Percentiles rank a stretch among this genome's conserved stretches.
Evolutionary conservation across 768 basidiomycete species (phyloP).

Genomic region (Myochromella boudieri): DNA sequence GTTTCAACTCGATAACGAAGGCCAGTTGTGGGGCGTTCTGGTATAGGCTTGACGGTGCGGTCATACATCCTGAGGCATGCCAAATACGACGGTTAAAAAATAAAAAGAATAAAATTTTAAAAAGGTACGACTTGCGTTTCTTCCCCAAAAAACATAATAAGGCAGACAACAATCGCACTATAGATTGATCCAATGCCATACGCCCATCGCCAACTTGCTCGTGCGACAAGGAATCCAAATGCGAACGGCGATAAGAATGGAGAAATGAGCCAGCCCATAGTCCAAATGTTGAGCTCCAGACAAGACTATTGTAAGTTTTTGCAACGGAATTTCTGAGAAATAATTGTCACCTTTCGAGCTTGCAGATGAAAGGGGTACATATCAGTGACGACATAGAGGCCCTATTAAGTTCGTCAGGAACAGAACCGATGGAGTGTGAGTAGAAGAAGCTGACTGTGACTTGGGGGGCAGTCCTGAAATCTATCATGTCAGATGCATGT

Average conservation of each 20-base stretch:
- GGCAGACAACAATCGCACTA: conserved; percentile 38
- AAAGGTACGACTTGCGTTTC: conserved; percentile 51
- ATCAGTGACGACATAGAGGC: conserved; percentile 61
- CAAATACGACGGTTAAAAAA: neutral
- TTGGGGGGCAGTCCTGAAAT: conserved; percentile 39
- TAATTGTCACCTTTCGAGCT: conserved; percentile 53
- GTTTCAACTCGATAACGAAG: conserved; percentile 50
- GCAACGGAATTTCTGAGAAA: conserved; percentile 21
- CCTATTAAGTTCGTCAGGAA: conserved; percentile 28
- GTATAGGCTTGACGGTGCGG: conserved; percentile 45
- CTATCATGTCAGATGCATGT: neutral
- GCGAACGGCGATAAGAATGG: conserved; percentile 64
- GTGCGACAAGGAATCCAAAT: conserved; percentile 66
- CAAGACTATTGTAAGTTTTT: neutral
- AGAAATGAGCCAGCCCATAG: conserved; percentile 60
- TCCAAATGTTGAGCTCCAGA: conserved; percentile 55
- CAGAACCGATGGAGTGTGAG: neutral
- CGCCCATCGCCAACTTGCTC: conserved; percentile 60
- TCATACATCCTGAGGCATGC: conserved; percentile 54
- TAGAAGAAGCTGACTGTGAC: conserved; percentile 44
- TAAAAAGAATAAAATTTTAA: neutral
- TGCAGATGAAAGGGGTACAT: conserved; percentile 70
- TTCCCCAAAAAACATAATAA: conserved; percentile 45
- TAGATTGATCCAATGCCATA: conserved; percentile 69
- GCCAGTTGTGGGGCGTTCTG: conserved; percentile 32